phyloP scores from a whole-genome alignment of 257 asterid genomes.

The Gentiana straminea region DNA sequence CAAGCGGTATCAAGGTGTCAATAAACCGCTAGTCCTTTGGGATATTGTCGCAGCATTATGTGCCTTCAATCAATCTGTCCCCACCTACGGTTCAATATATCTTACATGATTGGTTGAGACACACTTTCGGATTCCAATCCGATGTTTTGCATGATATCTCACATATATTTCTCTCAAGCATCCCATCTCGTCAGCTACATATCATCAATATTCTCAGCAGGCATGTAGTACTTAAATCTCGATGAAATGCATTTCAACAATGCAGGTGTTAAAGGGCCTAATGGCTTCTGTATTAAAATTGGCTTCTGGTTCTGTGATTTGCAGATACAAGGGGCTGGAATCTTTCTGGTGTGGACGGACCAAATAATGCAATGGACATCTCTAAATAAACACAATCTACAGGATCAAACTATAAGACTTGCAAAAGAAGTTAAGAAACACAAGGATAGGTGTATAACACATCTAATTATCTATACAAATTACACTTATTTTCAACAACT shows the following conservation, averaged over 20 bases:
- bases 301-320: constrained; percentile 10
- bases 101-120: constrained; percentile 54
- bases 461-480: background rate
- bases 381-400: constrained; percentile 23
- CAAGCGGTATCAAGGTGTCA: constrained; percentile 30
- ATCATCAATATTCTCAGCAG: constrained; percentile 56
- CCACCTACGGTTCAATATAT: constrained; percentile 39
- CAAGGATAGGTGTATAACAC: constrained; percentile 58
- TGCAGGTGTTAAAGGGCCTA: constrained; percentile 21
- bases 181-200: constrained; percentile 69
- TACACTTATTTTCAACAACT: too few species aligned
- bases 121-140: constrained; percentile 31
- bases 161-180: constrained; percentile 27
- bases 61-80: constrained; percentile 57
- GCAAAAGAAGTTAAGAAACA: constrained; percentile 33
- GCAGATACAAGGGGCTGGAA: constrained; percentile 22
- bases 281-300: constrained; percentile 23
- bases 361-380: constrained; percentile 81
- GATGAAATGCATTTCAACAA: constrained; percentile 16
- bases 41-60: constrained; percentile 58
- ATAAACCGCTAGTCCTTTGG: constrained; percentile 58
- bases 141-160: constrained; percentile 29
- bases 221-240: constrained; percentile 38
- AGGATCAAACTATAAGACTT: constrained; percentile 39
- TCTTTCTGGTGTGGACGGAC: constrained; percentile 43